Base-by-base conservation (phyloP, 1,139 yeast species). In the Hansenula lynferdii region DNA sequence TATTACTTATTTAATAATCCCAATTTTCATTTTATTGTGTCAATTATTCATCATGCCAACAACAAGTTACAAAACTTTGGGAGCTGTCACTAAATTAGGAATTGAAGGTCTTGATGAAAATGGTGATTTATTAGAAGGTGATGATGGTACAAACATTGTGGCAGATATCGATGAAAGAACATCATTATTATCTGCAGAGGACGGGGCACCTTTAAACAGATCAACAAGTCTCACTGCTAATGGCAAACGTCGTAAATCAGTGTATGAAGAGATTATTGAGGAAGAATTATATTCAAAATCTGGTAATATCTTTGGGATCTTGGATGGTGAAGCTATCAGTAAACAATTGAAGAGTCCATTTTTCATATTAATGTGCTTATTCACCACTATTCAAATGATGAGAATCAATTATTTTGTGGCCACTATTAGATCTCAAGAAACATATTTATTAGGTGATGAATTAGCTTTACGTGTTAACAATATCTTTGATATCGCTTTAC, bases 401-500 rank as follows among this genome's bases (percentile, higher is more conserved):
- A 72, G 96, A 57, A 84, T 89, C 49, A 90, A 90, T 62, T 89
- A 84, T 60, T 90, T 86, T 60, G 94, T 90, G 37, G 96, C 96
- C 7, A 86, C 97, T 1, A 68, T 90, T 31, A 76, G 78, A 51
- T 67, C 94, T 0, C 96, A 87, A 63, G 90, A 85, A 64, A 70
- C 71, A 26, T 89, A 68, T 54, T 69, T 87, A 43, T 70, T 86
- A 41, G 76, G 72, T 14, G 65, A 73, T 44, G 70, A 65, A 8
- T 45, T 65, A 14, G 92, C 95, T 0, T 62, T 71, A 23, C 51
- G 57, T 6, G 69, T 89, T 41, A 86, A 86, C 57, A 76, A 77
- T 41, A 80, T 85, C 46, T 89, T 89, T 53, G 96, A 89, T 57
- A 56, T 85, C 41, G 92, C 94, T 0, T 69, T 90, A 45, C 97